Conservation (phyloP, 2,329 filamentous ascomycete genomes). For the Arthrinium puccinioides region DNA sequence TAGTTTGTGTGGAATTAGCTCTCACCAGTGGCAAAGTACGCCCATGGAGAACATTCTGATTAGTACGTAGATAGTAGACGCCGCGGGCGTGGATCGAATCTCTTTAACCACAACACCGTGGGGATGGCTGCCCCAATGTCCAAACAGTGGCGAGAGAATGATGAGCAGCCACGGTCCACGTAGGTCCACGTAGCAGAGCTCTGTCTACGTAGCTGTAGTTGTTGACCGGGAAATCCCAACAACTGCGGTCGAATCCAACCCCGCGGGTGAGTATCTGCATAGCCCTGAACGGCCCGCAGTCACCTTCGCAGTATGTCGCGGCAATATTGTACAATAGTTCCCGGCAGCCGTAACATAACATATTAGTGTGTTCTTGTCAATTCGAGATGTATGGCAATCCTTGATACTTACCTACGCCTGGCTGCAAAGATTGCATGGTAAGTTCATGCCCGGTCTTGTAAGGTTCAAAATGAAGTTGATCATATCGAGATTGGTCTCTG, state of each 20-base stretch:
- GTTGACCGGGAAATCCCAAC: conserved; percentile 55
- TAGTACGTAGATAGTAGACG: neutral
- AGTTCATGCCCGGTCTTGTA: conserved; percentile 39
- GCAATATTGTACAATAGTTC: conserved; percentile 56
- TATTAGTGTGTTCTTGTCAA: no score
- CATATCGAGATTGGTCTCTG: conserved; percentile 45
- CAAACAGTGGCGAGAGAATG: conserved; percentile 54
- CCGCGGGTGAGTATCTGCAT: conserved; percentile 46
- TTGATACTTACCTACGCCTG: neutral
- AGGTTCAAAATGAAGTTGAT: conserved; percentile 45
- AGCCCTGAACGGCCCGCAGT: conserved; percentile 29
- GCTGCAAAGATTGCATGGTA: conserved; percentile 26
- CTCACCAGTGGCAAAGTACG: no score
- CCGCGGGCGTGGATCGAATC: conserved; percentile 3
- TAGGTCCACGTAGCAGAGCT: conserved; percentile 50
- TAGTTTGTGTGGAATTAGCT: no score
- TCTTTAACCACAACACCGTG: conserved; percentile 1
- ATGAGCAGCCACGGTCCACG: conserved; percentile 48
- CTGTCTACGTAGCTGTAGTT: conserved; percentile 56
- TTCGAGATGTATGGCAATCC: no score
- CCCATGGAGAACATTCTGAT: no score
- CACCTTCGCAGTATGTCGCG: conserved; percentile 54
- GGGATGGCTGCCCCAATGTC: conserved; percentile 25
- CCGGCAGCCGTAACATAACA: no score
- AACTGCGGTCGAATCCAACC: conserved; percentile 47